phyloP scores from a whole-genome alignment of 2,329 filamentous ascomycete species.

The Neofusicoccum sp. region DNA sequence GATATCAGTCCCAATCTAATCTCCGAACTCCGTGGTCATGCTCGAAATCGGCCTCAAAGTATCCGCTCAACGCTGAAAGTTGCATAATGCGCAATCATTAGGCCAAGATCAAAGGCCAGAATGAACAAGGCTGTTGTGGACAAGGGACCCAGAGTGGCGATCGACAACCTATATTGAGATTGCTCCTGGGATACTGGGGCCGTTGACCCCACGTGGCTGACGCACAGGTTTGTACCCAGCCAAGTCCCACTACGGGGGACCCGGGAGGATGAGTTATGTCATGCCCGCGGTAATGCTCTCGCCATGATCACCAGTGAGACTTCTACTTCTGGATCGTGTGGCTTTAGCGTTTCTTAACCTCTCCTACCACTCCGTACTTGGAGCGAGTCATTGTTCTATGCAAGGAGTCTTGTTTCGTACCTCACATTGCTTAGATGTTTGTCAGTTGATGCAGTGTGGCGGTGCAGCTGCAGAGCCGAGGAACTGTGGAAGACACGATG shows the following conservation, averaged over 20 bases:
- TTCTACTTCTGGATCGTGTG: slow-evolving; percentile 8
- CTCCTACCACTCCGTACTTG: neutral
- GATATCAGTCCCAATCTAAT: neutral
- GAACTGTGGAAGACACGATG: neutral
- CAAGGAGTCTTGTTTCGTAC: neutral
- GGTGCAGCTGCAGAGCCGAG: neutral
- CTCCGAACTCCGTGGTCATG: neutral
- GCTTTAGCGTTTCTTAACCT: neutral
- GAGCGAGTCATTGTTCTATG: neutral
- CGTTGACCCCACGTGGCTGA: slow-evolving; percentile 11
- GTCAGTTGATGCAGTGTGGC: neutral
- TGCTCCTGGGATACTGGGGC: neutral
- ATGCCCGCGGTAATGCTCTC: neutral
- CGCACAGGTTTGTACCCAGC: slow-evolving; percentile 4
- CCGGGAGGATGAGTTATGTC: neutral
- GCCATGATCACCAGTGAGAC: neutral
- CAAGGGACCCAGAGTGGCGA: neutral
- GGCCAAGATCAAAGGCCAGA: neutral
- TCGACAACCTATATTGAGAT: slow-evolving; percentile 5
- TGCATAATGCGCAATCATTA: neutral
- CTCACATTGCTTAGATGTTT: neutral
- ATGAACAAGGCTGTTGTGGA: neutral
- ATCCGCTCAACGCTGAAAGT: neutral
- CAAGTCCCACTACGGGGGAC: neutral
- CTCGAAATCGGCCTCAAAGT: neutral